Conservation (phyloP, 1,139 yeast genomes). For the Taphrina sp. region DNA sequence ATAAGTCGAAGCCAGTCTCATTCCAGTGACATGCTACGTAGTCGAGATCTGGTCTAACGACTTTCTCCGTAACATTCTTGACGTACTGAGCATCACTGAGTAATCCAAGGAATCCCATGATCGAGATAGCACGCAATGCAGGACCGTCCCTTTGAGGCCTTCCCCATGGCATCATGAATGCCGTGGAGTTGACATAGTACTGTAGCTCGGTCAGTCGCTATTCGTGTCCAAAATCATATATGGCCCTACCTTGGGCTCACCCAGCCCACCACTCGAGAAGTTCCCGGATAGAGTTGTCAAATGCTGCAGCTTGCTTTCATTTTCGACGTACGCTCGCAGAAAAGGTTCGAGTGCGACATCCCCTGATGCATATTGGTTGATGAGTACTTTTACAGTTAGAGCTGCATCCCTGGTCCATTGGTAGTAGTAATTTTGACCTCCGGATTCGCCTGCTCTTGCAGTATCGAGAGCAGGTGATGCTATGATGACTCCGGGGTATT, state of each 20-base stretch:
- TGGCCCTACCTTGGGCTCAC: constrained; percentile 14
- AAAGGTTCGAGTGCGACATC: constrained; percentile 19
- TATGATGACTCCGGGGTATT: constrained; percentile 27
- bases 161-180: constrained; percentile 61
- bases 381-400: constrained; percentile 66
- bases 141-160: constrained; percentile 94
- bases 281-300: constrained; percentile 21
- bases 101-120: constrained; percentile 50
- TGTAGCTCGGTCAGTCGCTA: background rate
- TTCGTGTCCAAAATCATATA: background rate
- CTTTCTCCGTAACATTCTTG: constrained; percentile 35
- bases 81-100: constrained; percentile 42
- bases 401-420: constrained; percentile 95
- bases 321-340: constrained; percentile 19
- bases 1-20: constrained; percentile 70
- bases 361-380: constrained; percentile 47
- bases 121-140: constrained; percentile 69
- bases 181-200: constrained; percentile 23
- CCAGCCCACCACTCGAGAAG: constrained; percentile 25
- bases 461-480: constrained; percentile 31
- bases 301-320: constrained; percentile 18
- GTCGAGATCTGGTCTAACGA: constrained; percentile 68
- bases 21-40: constrained; percentile 68
- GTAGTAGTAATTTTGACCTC: constrained; percentile 47
- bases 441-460: constrained; percentile 23